Conservation (phyloP, 2,329 filamentous ascomycete species). For the Fusarium oxysporum region DNA sequence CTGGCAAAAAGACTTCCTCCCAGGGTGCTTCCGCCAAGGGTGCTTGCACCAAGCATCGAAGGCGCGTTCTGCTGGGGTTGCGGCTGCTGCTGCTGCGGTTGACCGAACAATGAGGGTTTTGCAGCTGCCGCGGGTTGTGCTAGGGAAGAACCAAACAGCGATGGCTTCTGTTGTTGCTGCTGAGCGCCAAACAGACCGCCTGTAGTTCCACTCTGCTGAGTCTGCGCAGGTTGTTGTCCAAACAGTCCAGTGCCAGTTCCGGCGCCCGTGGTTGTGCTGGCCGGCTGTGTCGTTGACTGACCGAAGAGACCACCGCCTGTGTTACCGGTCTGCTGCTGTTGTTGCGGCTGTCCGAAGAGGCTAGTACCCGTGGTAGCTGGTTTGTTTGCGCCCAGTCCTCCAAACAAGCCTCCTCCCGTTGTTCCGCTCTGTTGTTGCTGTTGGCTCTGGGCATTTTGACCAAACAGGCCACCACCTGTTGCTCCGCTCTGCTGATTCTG, state of each 20-base stretch:
- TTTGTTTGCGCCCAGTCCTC: conserved; percentile 43
- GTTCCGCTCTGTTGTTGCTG: conserved; percentile 34
- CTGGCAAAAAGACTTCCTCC: conserved; percentile 48
- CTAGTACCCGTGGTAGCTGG: conserved; percentile 40
- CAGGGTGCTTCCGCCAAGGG: conserved; percentile 45
- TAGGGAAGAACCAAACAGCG: conserved; percentile 50
- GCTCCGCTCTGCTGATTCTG: conserved; percentile 42
- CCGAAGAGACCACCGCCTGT: conserved; percentile 43
- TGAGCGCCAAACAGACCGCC: conserved; percentile 42
- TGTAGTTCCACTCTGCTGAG: conserved; percentile 23
- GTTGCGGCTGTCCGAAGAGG: conserved; percentile 41
- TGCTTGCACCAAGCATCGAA: conserved; percentile 45
- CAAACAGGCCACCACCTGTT: conserved; percentile 44
- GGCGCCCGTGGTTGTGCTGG: conserved; percentile 32
- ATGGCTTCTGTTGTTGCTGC: conserved; percentile 45
- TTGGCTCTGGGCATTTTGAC: conserved; percentile 41
- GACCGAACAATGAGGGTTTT: conserved; percentile 54
- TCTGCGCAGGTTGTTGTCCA: conserved; percentile 43
- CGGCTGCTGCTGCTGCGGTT: conserved; percentile 39
- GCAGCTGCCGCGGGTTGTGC: conserved; percentile 42
- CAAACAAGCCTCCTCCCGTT: conserved; percentile 50
- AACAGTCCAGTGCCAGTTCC: conserved; percentile 43
- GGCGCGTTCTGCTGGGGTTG: conserved; percentile 46
- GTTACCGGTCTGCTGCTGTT: conserved; percentile 36
- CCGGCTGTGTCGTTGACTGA: conserved; percentile 40